These are phyloP conservation scores for Sporisorium scitamineum DNA, from an alignment of 1,284 basidiomycete genomes.

Conservation along the genomic window DNA sequence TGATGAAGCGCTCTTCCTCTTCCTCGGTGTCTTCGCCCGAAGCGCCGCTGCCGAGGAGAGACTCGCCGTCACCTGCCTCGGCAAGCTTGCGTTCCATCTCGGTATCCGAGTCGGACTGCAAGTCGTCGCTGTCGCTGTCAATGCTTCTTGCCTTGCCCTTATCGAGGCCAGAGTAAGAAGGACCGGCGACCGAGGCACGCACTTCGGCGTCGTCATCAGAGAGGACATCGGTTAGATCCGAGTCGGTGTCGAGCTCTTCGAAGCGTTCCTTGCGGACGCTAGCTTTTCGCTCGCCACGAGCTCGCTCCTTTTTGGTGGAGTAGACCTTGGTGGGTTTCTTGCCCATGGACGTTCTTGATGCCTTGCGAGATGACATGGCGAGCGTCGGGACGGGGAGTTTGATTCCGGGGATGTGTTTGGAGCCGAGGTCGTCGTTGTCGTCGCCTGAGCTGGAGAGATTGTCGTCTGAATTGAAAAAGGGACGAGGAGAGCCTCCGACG, in stretches of 20 bases:
- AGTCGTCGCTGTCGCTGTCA: slow-evolving; percentile 41
- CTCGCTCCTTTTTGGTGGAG: slow-evolving; percentile 49
- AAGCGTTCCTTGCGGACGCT: slow-evolving; percentile 59
- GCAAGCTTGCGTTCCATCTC: slow-evolving; percentile 66
- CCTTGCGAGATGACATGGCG: slow-evolving; percentile 48
- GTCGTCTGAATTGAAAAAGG: slow-evolving; percentile 44
- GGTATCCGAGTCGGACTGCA: slow-evolving; percentile 55
- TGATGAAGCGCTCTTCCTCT: slow-evolving; percentile 65
- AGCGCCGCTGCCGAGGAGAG: slow-evolving; percentile 65
- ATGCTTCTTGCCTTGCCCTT: slow-evolving; percentile 50
- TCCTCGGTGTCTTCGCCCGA: slow-evolving; percentile 62
- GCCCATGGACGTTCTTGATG: slow-evolving; percentile 22
- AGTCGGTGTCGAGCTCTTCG: slow-evolving; percentile 56
- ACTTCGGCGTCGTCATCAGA: slow-evolving; percentile 38
- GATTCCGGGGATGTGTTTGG: slow-evolving; percentile 52
- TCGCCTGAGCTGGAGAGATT: slow-evolving; percentile 42
- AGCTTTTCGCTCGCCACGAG: slow-evolving; percentile 56
- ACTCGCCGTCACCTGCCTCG: slow-evolving; percentile 66
- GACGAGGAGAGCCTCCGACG: slow-evolving; percentile 44
- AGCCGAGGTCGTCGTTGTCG: slow-evolving; percentile 46
- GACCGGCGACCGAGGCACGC: slow-evolving; percentile 15
- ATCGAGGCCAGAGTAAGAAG: slow-evolving; percentile 22
- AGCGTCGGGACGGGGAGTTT: slow-evolving; percentile 53
- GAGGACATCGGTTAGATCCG: slow-evolving; percentile 51
- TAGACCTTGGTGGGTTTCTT: slow-evolving; percentile 42